Base-by-base conservation (phyloP, 2,329 filamentous ascomycete species). In the Aspergillus pseudoviridinutans region DNA sequence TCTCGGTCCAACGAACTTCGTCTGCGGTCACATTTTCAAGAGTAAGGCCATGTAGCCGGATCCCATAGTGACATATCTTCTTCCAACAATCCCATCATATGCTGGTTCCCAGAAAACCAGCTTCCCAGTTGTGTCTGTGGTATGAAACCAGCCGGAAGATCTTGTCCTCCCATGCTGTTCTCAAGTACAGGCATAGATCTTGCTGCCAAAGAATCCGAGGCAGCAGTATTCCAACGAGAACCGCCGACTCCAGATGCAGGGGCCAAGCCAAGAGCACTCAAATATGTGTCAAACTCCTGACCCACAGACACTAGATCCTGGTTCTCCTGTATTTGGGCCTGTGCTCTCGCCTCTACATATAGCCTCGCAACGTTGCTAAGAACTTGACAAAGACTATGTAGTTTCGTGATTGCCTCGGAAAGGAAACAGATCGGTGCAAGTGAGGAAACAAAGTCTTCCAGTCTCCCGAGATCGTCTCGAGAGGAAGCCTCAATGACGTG, bases 71-170 rank as follows among this genome's bases (percentile, higher is more conserved):
- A 68, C 25, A 74, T 50, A 63, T 88, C 85, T 57, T 87, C 83
- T 66, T 89, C 86, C 67, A 88, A 69, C 56, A 88, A 66, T 0
- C 84, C 84, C 76, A 88, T 80, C 75, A 89, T 83, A 64, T 87
- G 85, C 55, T 82, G 79, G 58, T 84, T 88, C 1, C 85, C 84
- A 3, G 83, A 84, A 63, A 87, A 88, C 86, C 86, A 88, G 60
- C 87, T 85, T 2, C 83, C 82, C 58, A 88, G 71, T 32, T 79
- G 72, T 25, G 74, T 68, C 58, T 75, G 68, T 5, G 61, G 61
- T 50, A 64, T 64, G 52, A 27, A 22, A 14, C 24, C 14, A 17
- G 29, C 50, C 10, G 49, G 29, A 4, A 29, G 14, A 3, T 20
- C 53, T 20, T 63, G 61, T 2, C 53, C 56, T n/a, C 66, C 64